Evolutionary conservation across 2,329 filamentous ascomycete genomes (phyloP).

Genomic region (Berkeleyomyces rouxiae): DNA sequence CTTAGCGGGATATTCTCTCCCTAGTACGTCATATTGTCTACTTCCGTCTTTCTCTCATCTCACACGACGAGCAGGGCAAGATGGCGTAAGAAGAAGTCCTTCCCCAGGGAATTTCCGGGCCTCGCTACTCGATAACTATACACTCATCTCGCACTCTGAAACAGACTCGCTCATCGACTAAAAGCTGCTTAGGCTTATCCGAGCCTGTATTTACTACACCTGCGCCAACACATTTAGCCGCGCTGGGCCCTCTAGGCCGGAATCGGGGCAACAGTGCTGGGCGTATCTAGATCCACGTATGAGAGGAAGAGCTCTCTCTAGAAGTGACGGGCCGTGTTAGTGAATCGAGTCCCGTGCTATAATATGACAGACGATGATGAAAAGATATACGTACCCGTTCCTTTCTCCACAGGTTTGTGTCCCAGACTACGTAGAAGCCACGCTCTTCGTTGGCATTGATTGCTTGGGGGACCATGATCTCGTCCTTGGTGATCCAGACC

Average conservation of each 20-base stretch:
- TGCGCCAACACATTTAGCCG: not conserved
- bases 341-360: not conserved
- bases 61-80: too few species aligned
- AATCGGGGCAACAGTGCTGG: conserved; percentile 14
- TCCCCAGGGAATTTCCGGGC: not conserved
- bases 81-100: not conserved
- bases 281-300: conserved; percentile 44
- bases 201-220: not conserved
- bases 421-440: conserved; percentile 51
- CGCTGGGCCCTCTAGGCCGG: not conserved
- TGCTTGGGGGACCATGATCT: conserved; percentile 44
- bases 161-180: not conserved
- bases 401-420: conserved; percentile 43
- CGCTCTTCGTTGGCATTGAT: conserved; percentile 43
- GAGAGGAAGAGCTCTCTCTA: conserved; percentile 40
- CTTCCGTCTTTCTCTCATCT: not conserved
- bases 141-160: not conserved
- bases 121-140: not conserved
- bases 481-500: conserved; percentile 52
- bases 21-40: not conserved
- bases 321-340: not conserved
- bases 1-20: not conserved
- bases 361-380: not conserved
- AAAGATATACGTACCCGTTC: conserved; percentile 35
- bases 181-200: not conserved